Percentiles rank a stretch among this genome's conserved stretches.
phyloP scores from a whole-genome alignment of 2,329 filamentous ascomycete species.

The Trichoderma breve region DNA sequence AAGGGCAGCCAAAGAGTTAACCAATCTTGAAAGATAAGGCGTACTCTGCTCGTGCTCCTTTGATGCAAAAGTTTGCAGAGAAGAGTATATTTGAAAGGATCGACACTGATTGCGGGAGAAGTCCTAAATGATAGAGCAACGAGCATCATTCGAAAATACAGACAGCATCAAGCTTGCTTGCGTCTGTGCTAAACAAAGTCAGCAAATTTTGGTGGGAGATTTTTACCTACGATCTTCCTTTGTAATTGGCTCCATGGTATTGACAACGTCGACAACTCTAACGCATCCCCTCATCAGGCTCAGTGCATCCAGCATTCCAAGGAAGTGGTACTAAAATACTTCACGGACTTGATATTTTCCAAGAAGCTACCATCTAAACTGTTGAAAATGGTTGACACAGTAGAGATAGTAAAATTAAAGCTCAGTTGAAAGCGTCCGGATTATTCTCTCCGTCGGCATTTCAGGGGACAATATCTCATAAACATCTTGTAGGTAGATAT shows the following conservation, averaged over 20 bases:
- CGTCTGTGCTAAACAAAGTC: background rate
- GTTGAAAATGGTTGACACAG: background rate
- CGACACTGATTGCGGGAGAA: background rate
- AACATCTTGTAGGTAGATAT: background rate
- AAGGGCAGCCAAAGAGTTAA: background rate
- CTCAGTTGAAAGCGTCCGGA: background rate
- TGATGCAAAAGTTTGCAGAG: background rate
- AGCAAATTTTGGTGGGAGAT: background rate
- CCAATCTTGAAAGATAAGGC: background rate
- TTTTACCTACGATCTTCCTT: background rate
- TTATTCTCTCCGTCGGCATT: background rate
- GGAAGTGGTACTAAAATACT: background rate
- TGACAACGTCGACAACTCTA: background rate
- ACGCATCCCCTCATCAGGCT: background rate
- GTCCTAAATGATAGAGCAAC: background rate
- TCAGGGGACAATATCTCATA: background rate
- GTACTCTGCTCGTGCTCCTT: background rate
- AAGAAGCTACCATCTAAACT: background rate
- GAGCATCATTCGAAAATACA: background rate
- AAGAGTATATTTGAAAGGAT: background rate
- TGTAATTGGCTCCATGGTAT: background rate
- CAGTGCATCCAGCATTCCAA: background rate
- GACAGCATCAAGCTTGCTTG: background rate
- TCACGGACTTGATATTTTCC: background rate
- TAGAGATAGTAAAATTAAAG: background rate